Conservation (phyloP, 2,329 filamentous ascomycete genomes). For the Fusarium setosum region DNA sequence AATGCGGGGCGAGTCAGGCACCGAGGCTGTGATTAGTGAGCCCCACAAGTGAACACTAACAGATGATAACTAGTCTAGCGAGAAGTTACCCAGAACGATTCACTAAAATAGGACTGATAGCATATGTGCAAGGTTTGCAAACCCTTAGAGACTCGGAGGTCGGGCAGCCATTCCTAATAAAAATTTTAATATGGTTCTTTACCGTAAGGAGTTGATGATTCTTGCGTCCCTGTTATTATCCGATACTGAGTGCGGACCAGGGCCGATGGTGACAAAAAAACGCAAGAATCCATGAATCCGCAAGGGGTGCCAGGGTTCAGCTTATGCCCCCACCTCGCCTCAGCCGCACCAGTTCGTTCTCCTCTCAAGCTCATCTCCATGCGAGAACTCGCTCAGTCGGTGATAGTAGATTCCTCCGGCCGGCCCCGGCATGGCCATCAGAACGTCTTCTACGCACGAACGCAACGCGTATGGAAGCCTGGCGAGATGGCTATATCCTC, state of each 20-base stretch:
- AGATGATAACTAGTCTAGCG: background rate
- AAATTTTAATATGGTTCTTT: background rate
- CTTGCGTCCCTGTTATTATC: background rate
- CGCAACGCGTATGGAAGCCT: no score
- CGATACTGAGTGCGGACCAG: background rate
- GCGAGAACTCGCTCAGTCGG: background rate
- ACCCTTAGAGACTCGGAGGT: background rate
- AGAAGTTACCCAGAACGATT: background rate
- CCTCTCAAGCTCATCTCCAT: background rate
- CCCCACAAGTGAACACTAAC: background rate
- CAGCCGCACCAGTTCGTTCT: background rate
- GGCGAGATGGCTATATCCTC: background rate
- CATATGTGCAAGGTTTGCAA: background rate
- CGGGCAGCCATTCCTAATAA: rapidly evolving
- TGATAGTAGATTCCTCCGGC: background rate
- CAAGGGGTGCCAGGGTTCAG: background rate
- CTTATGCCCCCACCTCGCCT: background rate
- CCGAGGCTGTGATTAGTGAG: background rate
- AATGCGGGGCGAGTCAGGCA: background rate
- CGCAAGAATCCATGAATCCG: no score
- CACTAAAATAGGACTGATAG: background rate
- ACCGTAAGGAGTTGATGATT: background rate
- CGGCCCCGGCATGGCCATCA: background rate
- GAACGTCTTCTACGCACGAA: background rate
- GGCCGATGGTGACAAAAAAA: no score